Evolutionary conservation across 352 stramenopile genomes (phyloP).

Genomic region (Pythium sukuiense): DNA sequence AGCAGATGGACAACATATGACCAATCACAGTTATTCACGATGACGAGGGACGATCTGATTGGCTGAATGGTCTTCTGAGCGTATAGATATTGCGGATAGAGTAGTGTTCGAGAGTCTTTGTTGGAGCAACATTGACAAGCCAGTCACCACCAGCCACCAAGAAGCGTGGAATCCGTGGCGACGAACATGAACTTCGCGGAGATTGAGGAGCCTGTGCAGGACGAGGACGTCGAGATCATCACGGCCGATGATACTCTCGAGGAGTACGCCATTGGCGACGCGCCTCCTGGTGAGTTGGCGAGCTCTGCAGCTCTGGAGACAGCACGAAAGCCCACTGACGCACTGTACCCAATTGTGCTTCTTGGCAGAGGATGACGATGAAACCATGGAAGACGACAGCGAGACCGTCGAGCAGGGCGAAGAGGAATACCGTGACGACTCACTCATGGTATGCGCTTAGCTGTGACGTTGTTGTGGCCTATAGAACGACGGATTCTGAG

Average conservation of each 20-base stretch:
- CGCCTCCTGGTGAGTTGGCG: conserved; percentile 47
- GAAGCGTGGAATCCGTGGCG: conserved; percentile 1
- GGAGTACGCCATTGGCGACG: conserved; percentile 85
- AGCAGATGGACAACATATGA: not conserved
- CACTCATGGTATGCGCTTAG: conserved; percentile 27
- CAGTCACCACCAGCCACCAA: conserved; percentile 18
- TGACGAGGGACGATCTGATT: conserved; percentile 41
- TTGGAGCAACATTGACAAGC: conserved; percentile 17
- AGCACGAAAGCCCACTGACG: conserved; percentile 1
- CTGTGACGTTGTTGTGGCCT: not conserved
- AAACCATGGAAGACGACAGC: conserved; percentile 57
- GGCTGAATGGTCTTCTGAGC: conserved; percentile 8
- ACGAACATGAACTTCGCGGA: conserved; percentile 39
- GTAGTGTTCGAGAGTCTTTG: conserved; percentile 6
- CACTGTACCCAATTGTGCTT: not conserved
- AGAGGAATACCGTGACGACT: conserved; percentile 22
- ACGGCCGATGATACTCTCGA: conserved; percentile 72
- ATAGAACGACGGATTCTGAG: not conserved
- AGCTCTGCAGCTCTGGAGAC: conserved; percentile 1
- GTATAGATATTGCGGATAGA: conserved; percentile 10
- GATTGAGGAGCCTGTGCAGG: conserved; percentile 38
- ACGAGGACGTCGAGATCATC: conserved; percentile 84
- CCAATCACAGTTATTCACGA: conserved; percentile 16
- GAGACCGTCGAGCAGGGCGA: conserved; percentile 6
- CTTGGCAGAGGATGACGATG: conserved; percentile 70